Evolutionary conservation across 2,329 filamentous ascomycete genomes (phyloP), one percentile per base, ranked within the genome.

Genomic region (Penicillium hordei): DNA sequence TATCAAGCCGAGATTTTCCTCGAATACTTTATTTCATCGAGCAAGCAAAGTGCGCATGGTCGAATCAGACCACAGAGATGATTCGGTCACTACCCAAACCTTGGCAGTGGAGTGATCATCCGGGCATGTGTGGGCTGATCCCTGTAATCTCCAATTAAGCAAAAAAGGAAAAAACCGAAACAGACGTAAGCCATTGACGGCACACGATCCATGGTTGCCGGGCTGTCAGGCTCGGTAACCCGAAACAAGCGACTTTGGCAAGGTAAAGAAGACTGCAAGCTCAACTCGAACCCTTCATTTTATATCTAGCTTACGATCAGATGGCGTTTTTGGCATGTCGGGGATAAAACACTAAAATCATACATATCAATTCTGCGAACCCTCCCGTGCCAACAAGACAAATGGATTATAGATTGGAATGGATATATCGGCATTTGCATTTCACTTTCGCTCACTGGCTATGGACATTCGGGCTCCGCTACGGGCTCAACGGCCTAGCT

Each of bases 111-210:
- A 62, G 48, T 48, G 56, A 52, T 10, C 34, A 50, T 23, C 52
- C 49, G 39, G 49, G 53, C 38, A 58, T 38, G 53, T 57, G 52
- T 65, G 59, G 63, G 57, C 58, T 62, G 64, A 65, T 64, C 60
- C 61, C 43, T 65, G 55, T 43, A 63, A 58, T 63, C 52, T 63
- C 60, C 49, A 25, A 19, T 42, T 57, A 54, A 40, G 10, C 3
- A n/a, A 51, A 57, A 38, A 7, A 19, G 45, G 38, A 19, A 23
- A 21, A 29, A 42, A 17, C 1, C 25, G 43, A 60, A 17, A 45
- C 27, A 48, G 17, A 19, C 8, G 2, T 17, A 48, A 54, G 38
- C 19, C 31, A 55, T 38, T 23, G 33, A 45, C 19, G 34, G 36
- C 39, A 42, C 9, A 42, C 10, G 48, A 52, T 38, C 48, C 60